Conservation (phyloP, 306 rosid genomes). For the Geum urbanum region DNA sequence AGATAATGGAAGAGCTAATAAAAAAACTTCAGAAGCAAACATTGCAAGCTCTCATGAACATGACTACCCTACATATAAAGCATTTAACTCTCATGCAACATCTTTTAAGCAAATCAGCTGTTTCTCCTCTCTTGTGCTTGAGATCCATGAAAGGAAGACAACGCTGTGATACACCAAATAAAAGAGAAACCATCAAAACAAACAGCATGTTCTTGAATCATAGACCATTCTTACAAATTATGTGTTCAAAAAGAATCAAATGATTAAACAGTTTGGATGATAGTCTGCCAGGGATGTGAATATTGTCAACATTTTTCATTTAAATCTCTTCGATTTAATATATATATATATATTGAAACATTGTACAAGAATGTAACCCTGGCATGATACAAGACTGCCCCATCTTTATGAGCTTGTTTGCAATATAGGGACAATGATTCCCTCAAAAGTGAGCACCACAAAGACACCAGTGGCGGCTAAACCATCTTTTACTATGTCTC, state of each 20-base stretch:
- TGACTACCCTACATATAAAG: constrained; percentile 45
- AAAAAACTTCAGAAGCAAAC: neutral
- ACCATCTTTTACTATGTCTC: too few relatives aligned
- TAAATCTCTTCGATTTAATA: neutral
- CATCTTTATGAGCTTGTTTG: too few relatives aligned
- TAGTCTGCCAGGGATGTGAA: neutral
- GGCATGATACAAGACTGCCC: too few relatives aligned
- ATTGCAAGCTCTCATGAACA: neutral
- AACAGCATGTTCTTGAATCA: neutral
- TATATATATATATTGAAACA: neutral
- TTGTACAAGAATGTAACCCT: neutral
- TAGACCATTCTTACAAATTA: neutral
- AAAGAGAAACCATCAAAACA: neutral
- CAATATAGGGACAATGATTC: neutral
- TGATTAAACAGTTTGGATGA: neutral
- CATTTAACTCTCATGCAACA: constrained; percentile 62
- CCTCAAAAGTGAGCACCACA: neutral
- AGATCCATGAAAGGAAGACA: constrained; percentile 61
- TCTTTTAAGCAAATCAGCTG: constrained; percentile 36
- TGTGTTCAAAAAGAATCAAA: neutral
- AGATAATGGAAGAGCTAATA: neutral
- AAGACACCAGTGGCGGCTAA: neutral
- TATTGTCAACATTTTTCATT: neutral
- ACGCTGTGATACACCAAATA: constrained; percentile 27
- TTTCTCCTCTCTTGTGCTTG: constrained; percentile 39